Evolutionary conservation across 2,329 filamentous ascomycete species (phyloP).

Genomic region (Alternaria brassicicola): DNA sequence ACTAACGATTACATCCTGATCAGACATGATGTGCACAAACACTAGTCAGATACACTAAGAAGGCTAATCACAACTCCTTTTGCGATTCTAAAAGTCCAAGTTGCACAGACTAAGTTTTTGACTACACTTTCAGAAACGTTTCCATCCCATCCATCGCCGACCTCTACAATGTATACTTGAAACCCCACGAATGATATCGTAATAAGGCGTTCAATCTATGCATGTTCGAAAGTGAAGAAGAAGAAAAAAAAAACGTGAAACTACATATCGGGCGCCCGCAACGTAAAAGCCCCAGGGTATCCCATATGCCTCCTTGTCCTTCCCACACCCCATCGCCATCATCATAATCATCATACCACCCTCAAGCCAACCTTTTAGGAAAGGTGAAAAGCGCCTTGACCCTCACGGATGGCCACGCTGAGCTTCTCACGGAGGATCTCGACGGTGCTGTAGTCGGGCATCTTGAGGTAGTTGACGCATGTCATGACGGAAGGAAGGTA

Average conservation of each 20-base stretch:
- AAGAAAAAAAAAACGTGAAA: background rate
- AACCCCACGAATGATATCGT: background rate
- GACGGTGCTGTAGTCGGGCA: constrained; percentile 88
- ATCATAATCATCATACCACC: background rate
- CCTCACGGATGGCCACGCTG: constrained; percentile 86
- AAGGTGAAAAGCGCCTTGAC: constrained; percentile 96
- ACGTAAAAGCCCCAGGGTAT: constrained; percentile 8
- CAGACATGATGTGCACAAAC: background rate
- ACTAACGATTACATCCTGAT: too few relatives aligned
- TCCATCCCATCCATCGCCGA: background rate
- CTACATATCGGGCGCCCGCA: background rate
- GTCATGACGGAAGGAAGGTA: constrained; percentile 99
- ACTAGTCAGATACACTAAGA: background rate
- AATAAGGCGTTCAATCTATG: background rate
- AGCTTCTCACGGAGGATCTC: constrained; percentile 79
- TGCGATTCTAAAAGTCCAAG: background rate
- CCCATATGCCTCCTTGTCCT: background rate
- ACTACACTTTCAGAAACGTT: background rate
- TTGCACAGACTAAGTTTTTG: background rate
- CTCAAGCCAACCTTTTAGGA: constrained; percentile 61
- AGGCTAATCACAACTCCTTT: background rate
- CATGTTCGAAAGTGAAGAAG: background rate
- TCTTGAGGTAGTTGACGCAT: constrained; percentile 97
- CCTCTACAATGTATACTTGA: background rate
- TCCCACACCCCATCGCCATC: background rate